These are phyloP conservation scores for Gremmenia infestans DNA, from an alignment of 2,329 filamentous ascomycete genomes.

Conservation along the genomic window DNA sequence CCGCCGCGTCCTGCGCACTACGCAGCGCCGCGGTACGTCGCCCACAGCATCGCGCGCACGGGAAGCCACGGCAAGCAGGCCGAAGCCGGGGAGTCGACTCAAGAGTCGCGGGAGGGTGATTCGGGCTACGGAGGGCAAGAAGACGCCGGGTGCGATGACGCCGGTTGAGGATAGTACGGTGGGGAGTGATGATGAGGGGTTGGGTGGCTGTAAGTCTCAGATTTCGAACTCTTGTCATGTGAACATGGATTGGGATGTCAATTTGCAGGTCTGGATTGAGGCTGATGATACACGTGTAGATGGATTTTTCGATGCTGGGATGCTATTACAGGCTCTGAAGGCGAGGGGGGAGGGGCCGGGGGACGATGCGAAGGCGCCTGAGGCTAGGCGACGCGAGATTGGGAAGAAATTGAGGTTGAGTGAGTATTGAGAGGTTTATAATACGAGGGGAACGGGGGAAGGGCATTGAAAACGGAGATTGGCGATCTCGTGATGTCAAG, in stretches of 20 bases:
- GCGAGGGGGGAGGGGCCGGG: slow-evolving; percentile 56
- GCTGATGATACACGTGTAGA: slow-evolving; percentile 47
- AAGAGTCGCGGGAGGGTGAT: slow-evolving; percentile 74
- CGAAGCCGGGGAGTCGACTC: slow-evolving; percentile 39
- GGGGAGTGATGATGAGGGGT: slow-evolving; percentile 78
- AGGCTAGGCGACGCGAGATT: slow-evolving; percentile 59
- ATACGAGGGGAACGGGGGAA: neutral
- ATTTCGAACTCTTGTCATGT: slow-evolving; percentile 2
- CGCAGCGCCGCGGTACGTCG: slow-evolving; percentile 47
- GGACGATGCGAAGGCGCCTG: slow-evolving; percentile 52
- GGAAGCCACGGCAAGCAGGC: slow-evolving; percentile 45
- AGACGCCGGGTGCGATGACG: slow-evolving; percentile 48
- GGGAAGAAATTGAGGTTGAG: slow-evolving; percentile 68
- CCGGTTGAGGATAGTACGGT: slow-evolving; percentile 65
- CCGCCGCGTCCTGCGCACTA: slow-evolving; percentile 72
- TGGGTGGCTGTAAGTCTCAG: slow-evolving; percentile 80
- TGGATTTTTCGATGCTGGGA: slow-evolving; percentile 95
- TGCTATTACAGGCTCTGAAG: slow-evolving; percentile 85
- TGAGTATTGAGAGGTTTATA: slow-evolving; percentile 49
- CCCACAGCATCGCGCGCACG: slow-evolving; percentile 53
- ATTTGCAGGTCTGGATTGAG: slow-evolving; percentile 7
- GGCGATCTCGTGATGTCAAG: neutral
- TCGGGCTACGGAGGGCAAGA: slow-evolving; percentile 45
- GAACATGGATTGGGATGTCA: neutral
- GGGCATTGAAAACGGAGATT: neutral